phyloP scores from a whole-genome alignment of 2,329 filamentous ascomycete species.

The Diaporthe batatas region DNA sequence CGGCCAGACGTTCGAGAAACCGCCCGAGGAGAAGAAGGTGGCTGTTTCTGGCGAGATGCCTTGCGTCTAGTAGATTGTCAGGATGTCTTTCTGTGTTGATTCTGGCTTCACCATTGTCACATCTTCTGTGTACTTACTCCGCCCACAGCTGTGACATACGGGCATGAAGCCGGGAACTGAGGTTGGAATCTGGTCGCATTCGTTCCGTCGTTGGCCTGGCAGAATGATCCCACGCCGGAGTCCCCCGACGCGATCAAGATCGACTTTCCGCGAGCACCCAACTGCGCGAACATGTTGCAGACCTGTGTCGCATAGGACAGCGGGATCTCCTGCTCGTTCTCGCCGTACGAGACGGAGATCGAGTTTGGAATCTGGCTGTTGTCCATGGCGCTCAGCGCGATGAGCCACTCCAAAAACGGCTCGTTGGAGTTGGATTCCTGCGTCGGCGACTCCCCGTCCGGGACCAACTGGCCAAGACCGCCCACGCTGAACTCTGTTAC shows the following conservation, averaged over 20 bases:
- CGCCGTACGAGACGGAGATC: conserved; percentile 76
- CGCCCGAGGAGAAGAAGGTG: conserved; percentile 62
- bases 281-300: conserved; percentile 72
- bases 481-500: conserved; percentile 48
- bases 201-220: conserved; percentile 69
- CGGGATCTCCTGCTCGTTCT: conserved; percentile 72
- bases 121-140: conserved; percentile 50
- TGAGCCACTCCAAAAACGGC: conserved; percentile 74
- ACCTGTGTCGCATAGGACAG: conserved; percentile 67
- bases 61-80: conserved; percentile 53
- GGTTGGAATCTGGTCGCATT: conserved; percentile 67
- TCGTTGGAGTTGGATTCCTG: conserved; percentile 68
- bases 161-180: conserved; percentile 76
- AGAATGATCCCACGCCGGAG: conserved; percentile 65
- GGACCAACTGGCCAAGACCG: conserved; percentile 55
- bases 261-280: conserved; percentile 73
- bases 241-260: conserved; percentile 75
- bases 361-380: conserved; percentile 69
- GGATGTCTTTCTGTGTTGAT: not conserved
- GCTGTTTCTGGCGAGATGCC: conserved; percentile 49
- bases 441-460: conserved; percentile 44
- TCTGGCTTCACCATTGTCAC: not conserved
- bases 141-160: conserved; percentile 76
- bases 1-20: conserved; percentile 49
- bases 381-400: conserved; percentile 66